Base-by-base conservation (phyloP, 2,329 filamentous ascomycete species). In the Ceratocystis cubensis region DNA sequence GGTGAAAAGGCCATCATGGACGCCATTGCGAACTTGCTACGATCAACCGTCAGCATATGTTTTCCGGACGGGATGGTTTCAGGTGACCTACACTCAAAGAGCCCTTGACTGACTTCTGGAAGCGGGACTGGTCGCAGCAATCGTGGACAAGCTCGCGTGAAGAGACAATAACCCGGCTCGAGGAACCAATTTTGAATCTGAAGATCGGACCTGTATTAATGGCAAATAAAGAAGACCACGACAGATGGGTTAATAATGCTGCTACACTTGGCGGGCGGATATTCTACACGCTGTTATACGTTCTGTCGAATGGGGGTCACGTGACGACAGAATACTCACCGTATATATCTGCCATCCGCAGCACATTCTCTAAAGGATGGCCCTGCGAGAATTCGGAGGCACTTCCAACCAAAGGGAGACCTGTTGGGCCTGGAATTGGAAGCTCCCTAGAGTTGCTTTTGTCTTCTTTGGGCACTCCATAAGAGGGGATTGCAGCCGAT, bases 1-100 rank as follows among this genome's bases (percentile, higher is more conserved):
- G 0, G 86, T 88, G 72, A 89, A 88, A 5, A 89, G 78, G 20
- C 86, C 86, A 76, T 88, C 85, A 66, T 82, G 78, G 0, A 84
- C 77, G 28, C 81, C 84, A 67, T 84, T 80, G 69, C 87, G 77
- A 44, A 89, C 78, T 71, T 87, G 72, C 72, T 77, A 45, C 48
- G 30, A 37, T 7, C 7, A 1, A 13, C 33, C 8, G 10, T 69
- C 8, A 69, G 69, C 41, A 63, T 15, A 25, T 53, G 59, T 37
- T 8, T 57, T 56, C 15, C 37, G 25, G 44, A 17, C 33, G 30
- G n/a, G 20, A 25, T 45, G 25, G 17, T 37, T 22, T 45, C 41
- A 6, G 22, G 37, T 22, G 73, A 64, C 65, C 1, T 70, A 78
- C 75, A 2, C 74, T 70, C 1, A 89, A 75, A 2, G 76, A 76